Conservation (phyloP, 805 yeast species). For the Metschnikowia corniflorae region DNA sequence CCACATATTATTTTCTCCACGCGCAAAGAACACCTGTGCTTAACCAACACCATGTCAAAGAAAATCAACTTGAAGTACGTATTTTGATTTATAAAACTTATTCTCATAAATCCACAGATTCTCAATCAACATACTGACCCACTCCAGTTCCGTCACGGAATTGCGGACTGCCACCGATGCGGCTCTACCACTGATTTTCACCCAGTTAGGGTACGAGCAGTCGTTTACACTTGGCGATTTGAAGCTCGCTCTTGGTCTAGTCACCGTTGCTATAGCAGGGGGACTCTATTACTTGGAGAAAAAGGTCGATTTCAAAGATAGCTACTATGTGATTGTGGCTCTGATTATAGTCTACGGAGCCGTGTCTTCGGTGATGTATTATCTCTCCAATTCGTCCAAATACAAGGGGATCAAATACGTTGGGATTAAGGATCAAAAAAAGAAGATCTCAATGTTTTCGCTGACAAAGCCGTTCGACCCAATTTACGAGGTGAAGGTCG, state of each 20-base stretch:
- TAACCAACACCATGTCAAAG: constrained; percentile 18
- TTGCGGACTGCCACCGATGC: constrained; percentile 51
- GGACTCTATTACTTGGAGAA: constrained; percentile 47
- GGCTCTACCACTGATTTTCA: constrained; percentile 38
- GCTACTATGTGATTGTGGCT: constrained; percentile 30
- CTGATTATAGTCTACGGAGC: constrained; percentile 38
- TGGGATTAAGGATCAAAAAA: constrained; percentile 34
- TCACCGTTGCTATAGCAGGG: constrained; percentile 46
- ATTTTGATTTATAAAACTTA: too few species aligned
- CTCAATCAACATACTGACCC: constrained; percentile 5
- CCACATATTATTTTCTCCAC: background rate
- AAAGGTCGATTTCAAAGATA: constrained; percentile 39
- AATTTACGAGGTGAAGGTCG: constrained; percentile 36
- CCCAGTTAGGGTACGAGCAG: constrained; percentile 45
- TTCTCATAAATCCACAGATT: too few species aligned
- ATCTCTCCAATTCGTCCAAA: constrained; percentile 27
- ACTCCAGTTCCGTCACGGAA: constrained; percentile 42
- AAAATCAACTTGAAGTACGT: constrained; percentile 27
- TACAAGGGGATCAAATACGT: constrained; percentile 46
- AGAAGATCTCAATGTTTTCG: constrained; percentile 38
- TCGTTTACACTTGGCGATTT: constrained; percentile 44
- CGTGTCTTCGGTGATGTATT: constrained; percentile 32
- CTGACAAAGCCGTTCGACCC: constrained; percentile 43
- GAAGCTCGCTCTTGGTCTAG: constrained; percentile 47
- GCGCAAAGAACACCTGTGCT: constrained; percentile 1